Percentiles rank a stretch among this genome's conserved stretches.
phyloP scores from a whole-genome alignment of 2,329 filamentous ascomycete genomes.

The Claviceps pazoutovae region DNA sequence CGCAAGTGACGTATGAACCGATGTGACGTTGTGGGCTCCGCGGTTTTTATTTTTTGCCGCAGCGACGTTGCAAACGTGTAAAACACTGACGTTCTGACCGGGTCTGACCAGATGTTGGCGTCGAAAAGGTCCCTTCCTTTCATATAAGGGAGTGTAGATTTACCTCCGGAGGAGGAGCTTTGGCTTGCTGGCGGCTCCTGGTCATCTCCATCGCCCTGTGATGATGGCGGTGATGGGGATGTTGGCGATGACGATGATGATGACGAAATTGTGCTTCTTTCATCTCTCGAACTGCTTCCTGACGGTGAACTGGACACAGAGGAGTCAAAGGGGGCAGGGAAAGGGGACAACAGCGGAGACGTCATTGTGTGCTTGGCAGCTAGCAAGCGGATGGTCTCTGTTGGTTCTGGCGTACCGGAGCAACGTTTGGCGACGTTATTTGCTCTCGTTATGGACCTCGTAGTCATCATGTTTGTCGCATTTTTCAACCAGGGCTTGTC shows the following conservation, averaged over 20 bases:
- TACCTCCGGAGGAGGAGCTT: constrained; percentile 19
- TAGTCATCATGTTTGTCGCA: too few relatives aligned
- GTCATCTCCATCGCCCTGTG: constrained; percentile 29
- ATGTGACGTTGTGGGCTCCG: constrained; percentile 51
- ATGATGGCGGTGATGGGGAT: constrained; percentile 14
- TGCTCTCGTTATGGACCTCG: too few relatives aligned
- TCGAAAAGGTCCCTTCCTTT: constrained; percentile 62
- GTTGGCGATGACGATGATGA: too few relatives aligned
- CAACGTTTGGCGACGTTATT: too few relatives aligned
- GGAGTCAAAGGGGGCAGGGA: constrained; percentile 37
- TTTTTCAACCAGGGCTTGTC: too few relatives aligned
- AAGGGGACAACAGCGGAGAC: constrained; percentile 44
- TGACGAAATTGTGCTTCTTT: too few relatives aligned
- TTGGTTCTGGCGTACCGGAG: too few relatives aligned
- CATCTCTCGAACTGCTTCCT: constrained; percentile 8
- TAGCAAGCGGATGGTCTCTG: too few relatives aligned
- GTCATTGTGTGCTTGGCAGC: too few relatives aligned
- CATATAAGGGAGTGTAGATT: constrained; percentile 39
- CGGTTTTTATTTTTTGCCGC: constrained; percentile 48
- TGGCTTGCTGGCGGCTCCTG: constrained; percentile 24
- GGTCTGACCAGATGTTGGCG: constrained; percentile 54
- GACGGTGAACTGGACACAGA: constrained; percentile 26
- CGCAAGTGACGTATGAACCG: constrained; percentile 54
- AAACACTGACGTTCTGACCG: constrained; percentile 53
- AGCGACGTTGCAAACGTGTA: constrained; percentile 59